Conservation (phyloP, 139 green algal species). For the Nannochloris sp. region DNA sequence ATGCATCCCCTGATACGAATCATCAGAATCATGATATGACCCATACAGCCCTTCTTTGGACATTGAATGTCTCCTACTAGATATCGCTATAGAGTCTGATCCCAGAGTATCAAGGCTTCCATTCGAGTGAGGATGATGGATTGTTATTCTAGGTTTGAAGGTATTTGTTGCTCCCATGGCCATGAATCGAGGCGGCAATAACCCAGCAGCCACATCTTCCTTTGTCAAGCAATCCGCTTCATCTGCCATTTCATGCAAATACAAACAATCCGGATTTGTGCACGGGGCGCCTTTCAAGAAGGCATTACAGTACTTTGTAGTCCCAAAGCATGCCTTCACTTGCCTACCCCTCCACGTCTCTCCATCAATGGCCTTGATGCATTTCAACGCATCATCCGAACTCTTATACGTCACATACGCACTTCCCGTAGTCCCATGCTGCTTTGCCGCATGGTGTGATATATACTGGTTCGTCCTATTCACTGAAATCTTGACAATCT, state of each 20-base stretch:
- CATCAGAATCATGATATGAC: background rate
- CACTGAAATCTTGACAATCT: slow-evolving; percentile 55
- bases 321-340: slow-evolving; percentile 82
- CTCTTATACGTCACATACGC: slow-evolving; percentile 79
- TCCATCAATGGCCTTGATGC: slow-evolving; percentile 75
- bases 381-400: slow-evolving; percentile 66
- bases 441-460: slow-evolving; percentile 5
- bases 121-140: slow-evolving; percentile 3
- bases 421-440: slow-evolving; percentile 53
- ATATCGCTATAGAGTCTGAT: slow-evolving; percentile 1
- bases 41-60: slow-evolving; percentile 1
- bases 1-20: background rate
- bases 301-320: slow-evolving; percentile 95
- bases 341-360: slow-evolving; percentile 53
- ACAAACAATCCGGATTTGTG: slow-evolving; percentile 86
- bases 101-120: slow-evolving; percentile 1
- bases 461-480: slow-evolving; percentile 48
- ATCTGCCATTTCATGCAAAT: slow-evolving; percentile 75
- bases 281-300: slow-evolving; percentile 79
- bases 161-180: slow-evolving; percentile 12
- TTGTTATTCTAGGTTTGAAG: slow-evolving; percentile 28
- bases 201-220: slow-evolving; percentile 57
- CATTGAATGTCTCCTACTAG: background rate
- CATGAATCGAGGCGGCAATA: slow-evolving; percentile 39
- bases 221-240: slow-evolving; percentile 81